Evolutionary conservation across 192 early-diverging fungal genomes (phyloP).

Genomic region (Mycoemilia scoparia): DNA sequence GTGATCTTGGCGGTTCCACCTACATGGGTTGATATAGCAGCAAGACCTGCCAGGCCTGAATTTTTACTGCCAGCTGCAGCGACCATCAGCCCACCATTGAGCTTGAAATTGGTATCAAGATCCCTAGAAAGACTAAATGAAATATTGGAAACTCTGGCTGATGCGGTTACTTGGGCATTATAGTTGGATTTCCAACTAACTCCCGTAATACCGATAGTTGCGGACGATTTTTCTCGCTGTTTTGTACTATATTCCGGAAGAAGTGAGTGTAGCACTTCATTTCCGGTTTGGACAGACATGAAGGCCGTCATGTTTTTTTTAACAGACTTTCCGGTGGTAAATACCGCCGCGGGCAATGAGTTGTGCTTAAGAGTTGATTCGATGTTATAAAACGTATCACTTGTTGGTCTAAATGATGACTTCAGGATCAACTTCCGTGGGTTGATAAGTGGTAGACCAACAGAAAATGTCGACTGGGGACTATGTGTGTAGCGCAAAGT

Average conservation of each 20-base stretch:
- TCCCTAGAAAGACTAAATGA: no score
- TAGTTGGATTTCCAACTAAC: no score
- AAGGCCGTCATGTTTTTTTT: conserved; percentile 43
- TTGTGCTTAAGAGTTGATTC: conserved; percentile 31
- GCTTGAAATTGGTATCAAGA: no score
- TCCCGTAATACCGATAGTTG: no score
- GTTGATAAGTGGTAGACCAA: conserved; percentile 35
- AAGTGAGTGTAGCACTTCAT: no score
- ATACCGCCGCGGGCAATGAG: conserved; percentile 43
- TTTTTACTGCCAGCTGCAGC: no score
- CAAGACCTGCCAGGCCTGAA: conserved; percentile 1
- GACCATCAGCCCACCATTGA: no score
- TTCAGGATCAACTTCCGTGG: conserved; percentile 43
- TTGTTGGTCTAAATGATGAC: conserved; percentile 14
- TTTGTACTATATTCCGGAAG: no score
- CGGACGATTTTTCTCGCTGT: no score
- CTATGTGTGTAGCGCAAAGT: conserved; percentile 55
- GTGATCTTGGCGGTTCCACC: conserved; percentile 6
- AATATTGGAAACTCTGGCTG: no score
- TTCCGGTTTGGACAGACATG: conserved; percentile 60
- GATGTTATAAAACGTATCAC: conserved; percentile 4
- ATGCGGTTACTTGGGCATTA: no score
- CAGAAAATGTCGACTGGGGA: conserved; percentile 22
- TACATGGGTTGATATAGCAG: conserved; percentile 2
- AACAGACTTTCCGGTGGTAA: conserved; percentile 47